Evolutionary conservation across 441 rosid species (phyloP), one percentile per base, ranked within the genome.

Genomic region (Adansonia madagascariensis): DNA sequence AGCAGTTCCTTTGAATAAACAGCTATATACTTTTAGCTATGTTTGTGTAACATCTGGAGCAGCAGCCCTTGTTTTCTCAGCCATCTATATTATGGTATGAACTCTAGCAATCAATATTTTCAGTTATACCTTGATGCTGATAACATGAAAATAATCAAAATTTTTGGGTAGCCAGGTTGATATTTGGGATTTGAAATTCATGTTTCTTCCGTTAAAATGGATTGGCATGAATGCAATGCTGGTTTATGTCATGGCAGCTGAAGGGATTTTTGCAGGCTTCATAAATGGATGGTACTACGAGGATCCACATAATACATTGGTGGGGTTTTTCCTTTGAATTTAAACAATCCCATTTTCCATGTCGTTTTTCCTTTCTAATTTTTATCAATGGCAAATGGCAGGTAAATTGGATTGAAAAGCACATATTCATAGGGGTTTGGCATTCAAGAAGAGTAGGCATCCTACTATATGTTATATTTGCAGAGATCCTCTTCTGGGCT

Each of bases 241-340:
- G 24, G 98, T 95, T 43, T 95, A 93, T 75, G 98, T 95, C 7
- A 89, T 93, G 98, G 98, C 98, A 73, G 98, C 98, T 62, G 95
- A 84, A 86, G 95, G 93, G 75, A 88, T 95, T 6, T 91, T 95
- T 67, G 95, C 94, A 50, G 98, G 87, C 60, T 95, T 95, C 78
- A 77, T 95, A 31, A 93, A 91, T 17, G 98, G 98, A 64, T 93
- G 98, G 98, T 95, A 91, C 80, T 89, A 86, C 24, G 78, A 82
- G 14, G 88, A 93, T 70, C 97, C 97, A n/a, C 86, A 41, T 47
- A 89, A 86, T 53, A 89, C 88, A 61, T 82, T 93, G 94, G 97
- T 90, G 57, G 0, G 84, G 85, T 84, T 62, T 12, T 24, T 31
- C 35, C 49, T 8, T 1, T 7, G 67, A 12, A 27, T 3, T 10